Base-by-base conservation (phyloP, 2,329 filamentous ascomycete species). In the Ophidiomyces ophidiicola region DNA sequence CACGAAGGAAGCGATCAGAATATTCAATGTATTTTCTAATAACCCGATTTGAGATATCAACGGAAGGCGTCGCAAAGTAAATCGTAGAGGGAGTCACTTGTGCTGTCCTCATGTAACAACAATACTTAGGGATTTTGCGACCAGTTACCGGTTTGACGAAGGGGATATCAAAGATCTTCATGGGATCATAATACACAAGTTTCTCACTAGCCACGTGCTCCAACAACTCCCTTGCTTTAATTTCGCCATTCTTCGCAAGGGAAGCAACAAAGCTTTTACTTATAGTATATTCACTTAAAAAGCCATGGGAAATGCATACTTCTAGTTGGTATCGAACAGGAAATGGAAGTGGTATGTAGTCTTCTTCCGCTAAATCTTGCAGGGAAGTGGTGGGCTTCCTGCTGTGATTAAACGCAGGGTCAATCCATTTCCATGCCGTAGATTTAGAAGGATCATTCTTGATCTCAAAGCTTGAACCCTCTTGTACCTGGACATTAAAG, bases 1-100 rank as follows among this genome's bases (percentile, higher is more conserved):
- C 78, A 2, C 88, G 76, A 6, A 98, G 66, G 50, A 98, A 98
- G 2, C 81, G 77, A 53, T 94, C 86, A 11, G 76, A 69, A 42
- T 78, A 67, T 36, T 73, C 62, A 6, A 63, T 66, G 53, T 81
- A 90, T 31, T 80, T 71, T 11, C 90, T 76, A 28, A 93, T 69
- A 1, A 98, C 78, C 1, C 90, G 74, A 53, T 98, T 96, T 0
- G 87, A 90, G 0, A 80, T 81, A 52, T 98, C 90, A 1, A 92
- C 72, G 0, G 74, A 72, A 0, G 90, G 86, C 0, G 82, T 82
- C 44, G 71, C 76, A 46, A 83, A 80, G 49, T 83, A 78, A 8
- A 96, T 72, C 2, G 80, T 85, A 0, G 82, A 88, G 1, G 90
- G 88, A 0, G 88, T 96, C 30, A 98, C 66, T 2, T 75, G 75